A percentile compares a stretch with the other conserved stretches of the same genome.
Conservation (phyloP, 805 yeast genomes). For the Debaryomyces maramus region DNA sequence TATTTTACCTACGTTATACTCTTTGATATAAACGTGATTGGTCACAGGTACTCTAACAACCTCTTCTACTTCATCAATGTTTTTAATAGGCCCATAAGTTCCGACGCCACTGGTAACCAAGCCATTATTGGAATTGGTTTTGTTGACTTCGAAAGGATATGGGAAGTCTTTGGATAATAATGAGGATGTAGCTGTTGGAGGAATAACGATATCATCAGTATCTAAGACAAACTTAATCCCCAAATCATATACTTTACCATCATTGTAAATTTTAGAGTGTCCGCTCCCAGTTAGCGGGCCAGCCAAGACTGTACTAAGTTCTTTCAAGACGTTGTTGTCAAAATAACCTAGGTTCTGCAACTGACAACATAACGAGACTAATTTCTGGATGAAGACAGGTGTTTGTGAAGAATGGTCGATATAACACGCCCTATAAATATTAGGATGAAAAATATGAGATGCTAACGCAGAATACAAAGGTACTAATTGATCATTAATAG, state of each 20-base stretch:
- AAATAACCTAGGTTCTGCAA: slow-evolving; percentile 73
- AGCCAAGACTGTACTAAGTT: slow-evolving; percentile 68
- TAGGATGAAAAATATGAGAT: slow-evolving; percentile 82
- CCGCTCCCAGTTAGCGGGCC: slow-evolving; percentile 96
- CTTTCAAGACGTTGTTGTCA: slow-evolving; percentile 85
- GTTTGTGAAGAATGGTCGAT: slow-evolving; percentile 79
- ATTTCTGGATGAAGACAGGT: slow-evolving; percentile 73
- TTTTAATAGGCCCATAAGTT: slow-evolving; percentile 13
- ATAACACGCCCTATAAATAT: slow-evolving; percentile 84
- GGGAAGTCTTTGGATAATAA: neutral
- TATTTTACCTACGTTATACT: slow-evolving; percentile 61
- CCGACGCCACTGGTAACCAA: slow-evolving; percentile 21
- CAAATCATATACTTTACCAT: slow-evolving; percentile 76
- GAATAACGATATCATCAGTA: slow-evolving; percentile 58
- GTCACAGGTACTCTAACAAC: slow-evolving; percentile 26
- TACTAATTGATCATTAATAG: slow-evolving; percentile 90
- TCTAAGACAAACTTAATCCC: slow-evolving; percentile 75
- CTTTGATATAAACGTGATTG: slow-evolving; percentile 38
- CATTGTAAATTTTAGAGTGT: slow-evolving; percentile 86
- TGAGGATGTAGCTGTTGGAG: slow-evolving; percentile 17
- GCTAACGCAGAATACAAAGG: slow-evolving; percentile 89
- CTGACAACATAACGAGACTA: slow-evolving; percentile 72
- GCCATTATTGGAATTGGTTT: slow-evolving; percentile 8
- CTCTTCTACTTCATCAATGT: slow-evolving; percentile 5
- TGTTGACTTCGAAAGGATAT: neutral